These are phyloP conservation scores for Thraustochytrium striatum DNA, from an alignment of 352 stramenopile species.

Conservation along the genomic window DNA sequence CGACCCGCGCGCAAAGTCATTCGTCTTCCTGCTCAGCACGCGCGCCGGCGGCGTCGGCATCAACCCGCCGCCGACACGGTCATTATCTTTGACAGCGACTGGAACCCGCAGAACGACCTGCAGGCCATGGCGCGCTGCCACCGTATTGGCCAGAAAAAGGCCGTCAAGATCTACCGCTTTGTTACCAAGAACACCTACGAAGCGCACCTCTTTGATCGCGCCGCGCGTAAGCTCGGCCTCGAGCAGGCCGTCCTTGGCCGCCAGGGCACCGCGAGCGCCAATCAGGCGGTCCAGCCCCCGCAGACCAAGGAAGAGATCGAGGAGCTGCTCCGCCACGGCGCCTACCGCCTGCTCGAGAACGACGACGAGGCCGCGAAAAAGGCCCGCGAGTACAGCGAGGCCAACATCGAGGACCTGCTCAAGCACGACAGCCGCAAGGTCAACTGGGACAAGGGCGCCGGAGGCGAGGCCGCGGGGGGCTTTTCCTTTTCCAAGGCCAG, in stretches of 20 bases:
- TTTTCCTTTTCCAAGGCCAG: constrained; percentile 52
- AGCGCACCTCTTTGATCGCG: constrained; percentile 98
- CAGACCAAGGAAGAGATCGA: constrained; percentile 94
- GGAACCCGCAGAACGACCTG: constrained; percentile 98
- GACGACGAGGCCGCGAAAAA: constrained; percentile 90
- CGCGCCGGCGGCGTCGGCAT: constrained; percentile 94
- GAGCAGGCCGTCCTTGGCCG: constrained; percentile 94
- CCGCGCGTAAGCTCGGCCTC: constrained; percentile 96
- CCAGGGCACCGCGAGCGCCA: background rate
- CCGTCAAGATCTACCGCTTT: constrained; percentile 98
- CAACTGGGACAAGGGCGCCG: constrained; percentile 20
- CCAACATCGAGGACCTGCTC: constrained; percentile 47
- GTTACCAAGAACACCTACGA: constrained; percentile 99
- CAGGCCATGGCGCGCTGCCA: constrained; percentile 96
- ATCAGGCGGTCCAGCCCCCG: constrained; percentile 73
- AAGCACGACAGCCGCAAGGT: constrained; percentile 7
- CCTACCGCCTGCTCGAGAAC: constrained; percentile 91
- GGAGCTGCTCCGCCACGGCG: constrained; percentile 94
- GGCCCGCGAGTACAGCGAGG: constrained; percentile 17
- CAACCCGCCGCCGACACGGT: constrained; percentile 80
- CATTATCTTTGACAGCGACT: constrained; percentile 88
- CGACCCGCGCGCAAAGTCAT: constrained; percentile 83
- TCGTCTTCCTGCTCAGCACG: constrained; percentile 93
- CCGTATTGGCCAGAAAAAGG: constrained; percentile 98
- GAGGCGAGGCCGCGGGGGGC: background rate